A percentile compares a stretch with the other conserved stretches of the same genome.
Conservation (phyloP, 345 rosid genomes). For the Populus euphratica region DNA sequence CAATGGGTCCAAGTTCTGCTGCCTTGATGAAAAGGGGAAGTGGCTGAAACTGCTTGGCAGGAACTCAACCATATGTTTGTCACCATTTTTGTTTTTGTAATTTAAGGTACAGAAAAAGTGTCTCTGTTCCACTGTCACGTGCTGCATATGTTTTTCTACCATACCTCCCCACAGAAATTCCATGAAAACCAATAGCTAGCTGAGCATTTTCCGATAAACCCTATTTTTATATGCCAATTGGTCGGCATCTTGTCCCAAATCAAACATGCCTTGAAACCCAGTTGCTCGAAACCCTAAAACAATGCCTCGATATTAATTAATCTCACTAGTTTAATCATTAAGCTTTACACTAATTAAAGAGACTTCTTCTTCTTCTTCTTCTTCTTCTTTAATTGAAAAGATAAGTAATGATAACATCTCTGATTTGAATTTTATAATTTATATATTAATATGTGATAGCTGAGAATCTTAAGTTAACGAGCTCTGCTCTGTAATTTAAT, state of each 20-base stretch:
- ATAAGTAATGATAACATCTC: too few relatives aligned
- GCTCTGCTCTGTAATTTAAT: too few relatives aligned
- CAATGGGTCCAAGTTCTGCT: background rate
- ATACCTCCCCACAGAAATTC: conserved; percentile 12
- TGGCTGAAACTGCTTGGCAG: background rate
- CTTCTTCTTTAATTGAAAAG: too few relatives aligned
- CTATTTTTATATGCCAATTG: conserved; percentile 24
- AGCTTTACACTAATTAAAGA: background rate
- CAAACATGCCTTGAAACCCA: conserved; percentile 15
- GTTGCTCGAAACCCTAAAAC: conserved; percentile 1
- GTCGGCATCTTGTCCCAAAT: conserved; percentile 28
- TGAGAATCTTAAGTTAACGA: too few relatives aligned
- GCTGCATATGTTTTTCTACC: background rate
- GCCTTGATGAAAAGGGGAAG: background rate
- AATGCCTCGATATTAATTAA: background rate
- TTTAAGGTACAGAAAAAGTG: background rate
- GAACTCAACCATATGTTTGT: background rate
- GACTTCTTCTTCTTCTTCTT: background rate
- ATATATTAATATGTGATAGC: too few relatives aligned
- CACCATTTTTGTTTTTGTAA: background rate
- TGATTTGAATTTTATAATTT: too few relatives aligned
- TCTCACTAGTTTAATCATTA: background rate
- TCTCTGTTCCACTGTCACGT: background rate
- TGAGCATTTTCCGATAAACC: background rate
- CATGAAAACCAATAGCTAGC: conserved; percentile 14